Percentiles rank a stretch among this genome's conserved stretches.
Conservation (phyloP, 208 protist genomes). For the Crithidia bombi region DNA sequence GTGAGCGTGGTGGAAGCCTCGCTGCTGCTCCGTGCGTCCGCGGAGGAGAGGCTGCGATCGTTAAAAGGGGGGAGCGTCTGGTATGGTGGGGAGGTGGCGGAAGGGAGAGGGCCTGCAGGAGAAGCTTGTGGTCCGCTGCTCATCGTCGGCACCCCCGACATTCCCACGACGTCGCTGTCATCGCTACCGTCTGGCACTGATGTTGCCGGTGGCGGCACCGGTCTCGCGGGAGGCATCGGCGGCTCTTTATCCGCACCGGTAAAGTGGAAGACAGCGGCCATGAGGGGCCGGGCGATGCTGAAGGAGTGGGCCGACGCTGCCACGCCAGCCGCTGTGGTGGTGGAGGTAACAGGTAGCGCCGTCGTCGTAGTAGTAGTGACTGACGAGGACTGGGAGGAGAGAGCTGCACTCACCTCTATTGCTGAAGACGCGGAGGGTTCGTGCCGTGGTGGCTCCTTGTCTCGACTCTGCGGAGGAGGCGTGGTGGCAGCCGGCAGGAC, state of each 20-base stretch:
- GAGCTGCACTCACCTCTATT: too few species aligned
- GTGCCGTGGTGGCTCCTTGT: too few species aligned
- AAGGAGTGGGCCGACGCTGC: neutral
- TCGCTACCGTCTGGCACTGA: neutral
- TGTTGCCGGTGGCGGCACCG: neutral
- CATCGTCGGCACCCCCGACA: too few species aligned
- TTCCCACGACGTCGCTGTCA: too few species aligned
- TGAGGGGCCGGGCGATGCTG: conserved; percentile 3
- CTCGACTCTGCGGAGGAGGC: too few species aligned
- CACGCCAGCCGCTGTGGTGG: neutral
- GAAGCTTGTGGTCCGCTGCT: too few species aligned
- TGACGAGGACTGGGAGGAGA: too few species aligned
- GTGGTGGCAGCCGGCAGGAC: too few species aligned
- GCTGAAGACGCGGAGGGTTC: too few species aligned
- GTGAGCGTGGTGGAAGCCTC: neutral
- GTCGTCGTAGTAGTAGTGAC: too few species aligned
- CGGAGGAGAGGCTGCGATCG: neutral
- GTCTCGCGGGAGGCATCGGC: neutral
- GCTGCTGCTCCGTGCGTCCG: neutral
- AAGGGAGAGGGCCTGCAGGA: too few species aligned
- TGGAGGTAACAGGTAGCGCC: too few species aligned
- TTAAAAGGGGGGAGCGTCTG: neutral
- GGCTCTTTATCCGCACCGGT: conserved; percentile 3
- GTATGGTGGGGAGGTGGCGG: neutral
- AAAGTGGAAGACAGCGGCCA: conserved; percentile 6